Conservation (phyloP, 2,329 filamentous ascomycete species). For the Penicillium hesseltinei region DNA sequence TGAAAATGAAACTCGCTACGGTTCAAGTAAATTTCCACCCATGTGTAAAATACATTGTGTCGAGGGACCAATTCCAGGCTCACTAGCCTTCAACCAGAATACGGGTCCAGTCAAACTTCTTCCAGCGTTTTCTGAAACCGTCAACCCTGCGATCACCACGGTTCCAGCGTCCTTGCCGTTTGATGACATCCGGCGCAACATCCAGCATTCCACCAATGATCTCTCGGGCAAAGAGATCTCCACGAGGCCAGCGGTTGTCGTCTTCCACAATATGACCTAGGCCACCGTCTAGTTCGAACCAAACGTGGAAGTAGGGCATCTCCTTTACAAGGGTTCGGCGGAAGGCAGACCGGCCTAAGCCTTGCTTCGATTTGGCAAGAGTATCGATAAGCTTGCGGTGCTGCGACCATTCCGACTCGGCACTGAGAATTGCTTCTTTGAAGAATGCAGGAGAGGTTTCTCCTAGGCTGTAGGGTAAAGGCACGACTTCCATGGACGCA, state of each 20-base stretch:
- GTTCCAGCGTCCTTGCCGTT: conserved; percentile 84
- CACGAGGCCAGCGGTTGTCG: conserved; percentile 76
- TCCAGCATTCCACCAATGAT: conserved; percentile 91
- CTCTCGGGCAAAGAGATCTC: conserved; percentile 90
- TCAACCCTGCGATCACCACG: conserved; percentile 67
- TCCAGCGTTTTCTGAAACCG: conserved; percentile 79
- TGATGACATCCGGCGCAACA: conserved; percentile 75
- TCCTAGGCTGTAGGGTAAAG: conserved; percentile 86
- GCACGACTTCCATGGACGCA: conserved; percentile 80
- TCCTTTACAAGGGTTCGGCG: conserved; percentile 81
- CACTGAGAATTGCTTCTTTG: conserved; percentile 82
- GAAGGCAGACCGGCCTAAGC: conserved; percentile 78
- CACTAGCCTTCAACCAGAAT: conserved; percentile 53
- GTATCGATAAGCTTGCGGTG: conserved; percentile 96
- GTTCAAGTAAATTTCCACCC: neutral
- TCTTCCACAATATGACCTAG: conserved; percentile 93
- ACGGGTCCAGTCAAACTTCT: conserved; percentile 86
- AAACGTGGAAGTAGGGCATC: conserved; percentile 98
- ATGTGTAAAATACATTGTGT: neutral
- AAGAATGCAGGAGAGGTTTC: conserved; percentile 94
- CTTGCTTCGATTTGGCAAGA: conserved; percentile 54
- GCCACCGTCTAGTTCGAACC: conserved; percentile 90
- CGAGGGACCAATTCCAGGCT: neutral
- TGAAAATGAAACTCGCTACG: neutral
- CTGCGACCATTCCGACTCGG: conserved; percentile 93